Percentiles rank a stretch among this genome's conserved stretches.
Conservation (phyloP, 169 alveolate genomes). For the Babesia caballi region DNA sequence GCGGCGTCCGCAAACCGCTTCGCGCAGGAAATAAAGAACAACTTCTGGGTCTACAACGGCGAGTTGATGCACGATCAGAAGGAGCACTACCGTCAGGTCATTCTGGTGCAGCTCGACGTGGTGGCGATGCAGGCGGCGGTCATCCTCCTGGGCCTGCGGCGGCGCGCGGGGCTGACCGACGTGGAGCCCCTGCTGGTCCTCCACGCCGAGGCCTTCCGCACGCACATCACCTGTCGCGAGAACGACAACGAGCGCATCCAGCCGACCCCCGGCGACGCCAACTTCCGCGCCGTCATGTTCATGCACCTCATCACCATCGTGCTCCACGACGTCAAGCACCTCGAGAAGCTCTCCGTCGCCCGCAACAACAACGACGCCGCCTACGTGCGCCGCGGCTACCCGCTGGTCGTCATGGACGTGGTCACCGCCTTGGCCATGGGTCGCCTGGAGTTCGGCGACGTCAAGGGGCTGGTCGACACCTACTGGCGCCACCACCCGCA, state of each 20-base stretch:
- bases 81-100: slow-evolving; percentile 26
- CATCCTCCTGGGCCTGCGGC: slow-evolving; percentile 29
- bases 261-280: slow-evolving; percentile 28
- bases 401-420: slow-evolving; percentile 46
- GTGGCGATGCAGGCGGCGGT: slow-evolving; percentile 38
- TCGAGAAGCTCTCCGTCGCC: slow-evolving; percentile 41
- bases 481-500: slow-evolving; percentile 52
- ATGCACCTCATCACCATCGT: slow-evolving; percentile 19
- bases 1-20: slow-evolving; percentile 10
- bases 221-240: neutral
- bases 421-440: slow-evolving; percentile 37
- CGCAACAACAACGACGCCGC: slow-evolving; percentile 19
- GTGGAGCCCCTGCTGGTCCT: slow-evolving; percentile 15
- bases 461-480: slow-evolving; percentile 9
- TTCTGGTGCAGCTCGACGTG: slow-evolving; percentile 30
- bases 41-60: slow-evolving; percentile 58
- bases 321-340: slow-evolving; percentile 35
- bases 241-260: neutral
- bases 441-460: slow-evolving; percentile 20
- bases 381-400: slow-evolving; percentile 35
- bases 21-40: slow-evolving; percentile 48
- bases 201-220: neutral
- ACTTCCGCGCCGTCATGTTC: slow-evolving; percentile 21
- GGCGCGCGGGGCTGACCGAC: slow-evolving; percentile 14
- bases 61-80: slow-evolving; percentile 62